A percentile compares a stretch with the other conserved stretches of the same genome.
Evolutionary conservation across 179 eudicot genomes (phyloP).

Genomic region (Amaranthus tricolor): DNA sequence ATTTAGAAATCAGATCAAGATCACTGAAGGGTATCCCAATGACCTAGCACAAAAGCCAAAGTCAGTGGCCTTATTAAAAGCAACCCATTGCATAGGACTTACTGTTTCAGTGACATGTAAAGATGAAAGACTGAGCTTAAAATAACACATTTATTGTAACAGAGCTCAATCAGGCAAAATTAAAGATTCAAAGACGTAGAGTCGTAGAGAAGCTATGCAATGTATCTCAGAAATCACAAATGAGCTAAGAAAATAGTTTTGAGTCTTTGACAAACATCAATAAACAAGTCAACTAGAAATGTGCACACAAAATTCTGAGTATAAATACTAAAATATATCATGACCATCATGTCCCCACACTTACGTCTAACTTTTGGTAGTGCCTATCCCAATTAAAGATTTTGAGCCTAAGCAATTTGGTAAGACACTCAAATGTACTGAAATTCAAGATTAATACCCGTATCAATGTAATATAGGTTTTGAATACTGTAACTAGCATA

Average conservation of each 20-base stretch:
- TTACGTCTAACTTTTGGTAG: background rate
- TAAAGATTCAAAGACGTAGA: background rate
- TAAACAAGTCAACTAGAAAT: background rate
- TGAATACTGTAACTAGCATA: background rate
- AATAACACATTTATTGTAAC: background rate
- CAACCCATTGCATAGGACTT: background rate
- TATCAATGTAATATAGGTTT: background rate
- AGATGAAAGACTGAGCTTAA: no score
- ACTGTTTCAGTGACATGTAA: background rate
- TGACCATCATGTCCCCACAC: background rate
- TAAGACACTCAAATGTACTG: background rate
- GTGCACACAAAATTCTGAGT: background rate
- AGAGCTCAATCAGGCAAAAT: background rate
- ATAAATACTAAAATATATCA: background rate
- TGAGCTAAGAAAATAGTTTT: background rate
- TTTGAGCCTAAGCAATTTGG: background rate
- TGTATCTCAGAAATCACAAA: background rate
- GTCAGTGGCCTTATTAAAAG: background rate
- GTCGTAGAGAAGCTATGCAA: background rate
- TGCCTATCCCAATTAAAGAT: background rate
- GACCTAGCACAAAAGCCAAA: constrained; percentile 8
- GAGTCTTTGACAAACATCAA: background rate
- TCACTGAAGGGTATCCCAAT: background rate
- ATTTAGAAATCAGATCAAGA: background rate
- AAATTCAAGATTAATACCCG: background rate